Evolutionary conservation across 176 grass and related monocot species (phyloP).

Genomic region (Oryza coarctata): DNA sequence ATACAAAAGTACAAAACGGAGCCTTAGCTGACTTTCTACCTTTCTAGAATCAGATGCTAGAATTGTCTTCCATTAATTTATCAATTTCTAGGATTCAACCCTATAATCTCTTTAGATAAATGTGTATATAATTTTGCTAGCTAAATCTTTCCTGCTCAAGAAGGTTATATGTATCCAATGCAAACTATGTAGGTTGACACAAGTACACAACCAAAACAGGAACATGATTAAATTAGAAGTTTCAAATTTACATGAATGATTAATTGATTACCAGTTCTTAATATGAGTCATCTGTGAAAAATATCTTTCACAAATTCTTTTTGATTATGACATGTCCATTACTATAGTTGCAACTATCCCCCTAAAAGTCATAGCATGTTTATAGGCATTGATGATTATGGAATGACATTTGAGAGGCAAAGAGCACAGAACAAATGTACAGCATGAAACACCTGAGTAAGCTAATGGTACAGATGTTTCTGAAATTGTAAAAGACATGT

Average conservation of each 20-base stretch:
- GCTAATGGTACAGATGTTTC: not conserved
- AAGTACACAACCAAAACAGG: not conserved
- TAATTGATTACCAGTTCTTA: not conserved
- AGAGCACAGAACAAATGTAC: not conserved
- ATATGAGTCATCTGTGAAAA: not conserved
- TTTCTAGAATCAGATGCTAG: not conserved
- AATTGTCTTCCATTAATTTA: not conserved
- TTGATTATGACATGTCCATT: not conserved
- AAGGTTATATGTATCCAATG: not conserved
- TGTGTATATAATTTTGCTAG: not conserved
- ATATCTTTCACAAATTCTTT: not conserved
- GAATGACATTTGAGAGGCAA: not conserved
- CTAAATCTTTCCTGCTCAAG: not conserved
- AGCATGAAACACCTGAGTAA: not conserved
- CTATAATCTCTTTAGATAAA: not conserved
- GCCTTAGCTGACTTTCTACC: not conserved
- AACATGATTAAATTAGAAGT: not conserved
- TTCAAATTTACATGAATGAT: not conserved
- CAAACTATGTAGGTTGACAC: slow-evolving; percentile 2
- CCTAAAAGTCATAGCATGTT: not conserved
- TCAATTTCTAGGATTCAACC: not conserved
- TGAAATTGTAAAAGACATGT: not conserved
- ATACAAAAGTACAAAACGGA: no score
- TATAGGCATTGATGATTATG: not conserved
- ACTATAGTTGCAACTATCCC: not conserved